These are phyloP conservation scores for Trichopus zeylanicus DNA, from an alignment of 116 monocot genomes.

Conservation along the genomic window DNA sequence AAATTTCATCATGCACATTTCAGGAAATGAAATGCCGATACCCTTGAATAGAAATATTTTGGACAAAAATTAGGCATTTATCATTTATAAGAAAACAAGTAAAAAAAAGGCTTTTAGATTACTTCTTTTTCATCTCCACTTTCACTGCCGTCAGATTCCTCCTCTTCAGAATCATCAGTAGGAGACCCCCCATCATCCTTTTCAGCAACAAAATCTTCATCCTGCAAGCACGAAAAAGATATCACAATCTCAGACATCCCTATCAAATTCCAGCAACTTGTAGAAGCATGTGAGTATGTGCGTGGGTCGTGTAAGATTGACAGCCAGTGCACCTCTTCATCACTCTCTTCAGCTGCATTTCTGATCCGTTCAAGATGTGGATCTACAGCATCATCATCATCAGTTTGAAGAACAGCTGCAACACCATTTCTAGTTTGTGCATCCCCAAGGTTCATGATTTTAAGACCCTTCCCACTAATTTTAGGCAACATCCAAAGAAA, in stretches of 20 bases:
- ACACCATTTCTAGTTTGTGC: slow-evolving; percentile 57
- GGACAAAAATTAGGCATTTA: too few species aligned
- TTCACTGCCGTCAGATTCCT: slow-evolving; percentile 84
- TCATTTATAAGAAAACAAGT: too few species aligned
- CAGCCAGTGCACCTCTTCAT: slow-evolving; percentile 66
- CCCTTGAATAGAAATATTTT: not conserved
- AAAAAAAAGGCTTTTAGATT: not conserved
- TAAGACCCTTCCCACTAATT: slow-evolving; percentile 88
- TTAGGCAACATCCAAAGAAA: too few species aligned
- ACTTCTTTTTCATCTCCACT: slow-evolving; percentile 76
- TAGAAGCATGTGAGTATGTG: too few species aligned
- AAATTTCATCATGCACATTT: not conserved
- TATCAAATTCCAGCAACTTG: slow-evolving; percentile 1
- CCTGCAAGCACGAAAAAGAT: slow-evolving; percentile 25
- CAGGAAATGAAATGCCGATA: not conserved
- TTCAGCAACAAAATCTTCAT: slow-evolving; percentile 98
- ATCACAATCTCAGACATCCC: slow-evolving; percentile 1
- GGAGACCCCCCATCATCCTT: slow-evolving; percentile 96
- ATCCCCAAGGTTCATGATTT: slow-evolving; percentile 86
- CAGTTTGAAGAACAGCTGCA: slow-evolving; percentile 55
- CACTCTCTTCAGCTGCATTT: slow-evolving; percentile 89
- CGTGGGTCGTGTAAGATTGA: too few species aligned
- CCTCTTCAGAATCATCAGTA: slow-evolving; percentile 81
- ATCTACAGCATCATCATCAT: slow-evolving; percentile 89
- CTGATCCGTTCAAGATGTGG: slow-evolving; percentile 88